phyloP scores from a whole-genome alignment of 2,329 filamentous ascomycete species.

The Bimuria novae-zelandiae region DNA sequence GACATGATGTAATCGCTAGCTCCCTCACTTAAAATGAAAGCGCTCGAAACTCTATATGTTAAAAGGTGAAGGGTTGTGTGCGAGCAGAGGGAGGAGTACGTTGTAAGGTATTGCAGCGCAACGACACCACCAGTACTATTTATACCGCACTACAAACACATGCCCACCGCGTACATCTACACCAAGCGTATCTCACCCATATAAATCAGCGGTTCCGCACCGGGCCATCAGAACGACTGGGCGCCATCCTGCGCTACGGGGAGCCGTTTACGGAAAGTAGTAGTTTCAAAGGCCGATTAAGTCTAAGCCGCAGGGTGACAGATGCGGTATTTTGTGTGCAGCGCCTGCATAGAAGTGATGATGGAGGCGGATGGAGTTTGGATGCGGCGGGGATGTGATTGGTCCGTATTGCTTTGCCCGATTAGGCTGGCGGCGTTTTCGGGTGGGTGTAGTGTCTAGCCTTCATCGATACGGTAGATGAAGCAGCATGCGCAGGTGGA shows the following conservation, averaged over 20 bases:
- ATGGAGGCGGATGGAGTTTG: slow-evolving; percentile 14
- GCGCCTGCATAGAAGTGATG: slow-evolving; percentile 9
- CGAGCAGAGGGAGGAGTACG: background rate
- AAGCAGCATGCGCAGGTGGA: background rate
- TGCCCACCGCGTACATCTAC: background rate
- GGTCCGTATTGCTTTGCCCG: slow-evolving; percentile 7
- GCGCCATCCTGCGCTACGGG: background rate
- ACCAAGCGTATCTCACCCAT: background rate
- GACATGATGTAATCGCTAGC: slow-evolving; percentile 33
- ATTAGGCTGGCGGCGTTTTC: background rate
- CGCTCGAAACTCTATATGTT: background rate
- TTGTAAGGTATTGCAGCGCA: no score
- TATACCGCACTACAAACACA: background rate
- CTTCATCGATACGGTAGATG: background rate
- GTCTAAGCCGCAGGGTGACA: slow-evolving; percentile 12
- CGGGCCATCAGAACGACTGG: background rate
- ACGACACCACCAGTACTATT: background rate
- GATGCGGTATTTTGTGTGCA: background rate
- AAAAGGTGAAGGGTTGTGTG: background rate
- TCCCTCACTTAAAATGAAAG: no score
- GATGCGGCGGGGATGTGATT: background rate
- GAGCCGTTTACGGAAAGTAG: slow-evolving; percentile 12
- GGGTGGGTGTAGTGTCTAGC: background rate
- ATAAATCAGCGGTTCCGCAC: slow-evolving; percentile 1
- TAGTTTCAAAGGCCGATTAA: background rate